Evolutionary conservation across 345 rosid genomes (phyloP).

Genomic region (Brassica napus): DNA sequence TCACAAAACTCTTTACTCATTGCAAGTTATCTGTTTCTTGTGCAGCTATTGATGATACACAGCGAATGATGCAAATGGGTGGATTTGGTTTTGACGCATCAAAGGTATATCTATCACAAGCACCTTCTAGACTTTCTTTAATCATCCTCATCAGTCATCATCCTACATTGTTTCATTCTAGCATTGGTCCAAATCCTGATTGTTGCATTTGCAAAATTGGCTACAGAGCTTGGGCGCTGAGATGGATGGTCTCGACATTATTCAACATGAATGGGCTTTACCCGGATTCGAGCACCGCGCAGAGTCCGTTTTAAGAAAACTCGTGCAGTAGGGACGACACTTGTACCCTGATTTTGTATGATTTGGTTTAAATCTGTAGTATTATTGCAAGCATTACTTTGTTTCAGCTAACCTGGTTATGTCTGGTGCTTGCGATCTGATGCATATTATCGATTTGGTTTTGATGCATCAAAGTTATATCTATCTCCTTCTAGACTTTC

Average conservation of each 20-base stretch:
- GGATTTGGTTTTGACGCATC: slow-evolving; percentile 92
- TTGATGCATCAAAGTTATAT: slow-evolving; percentile 78
- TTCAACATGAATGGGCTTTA: slow-evolving; percentile 62
- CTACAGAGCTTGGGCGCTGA: slow-evolving; percentile 65
- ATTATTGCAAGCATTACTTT: background rate
- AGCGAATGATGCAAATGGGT: slow-evolving; percentile 99
- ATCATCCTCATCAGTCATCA: background rate
- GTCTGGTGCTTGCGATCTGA: background rate
- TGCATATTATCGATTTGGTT: background rate
- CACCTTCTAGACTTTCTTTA: background rate
- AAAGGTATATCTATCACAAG: slow-evolving; percentile 50
- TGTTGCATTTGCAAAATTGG: slow-evolving; percentile 4
- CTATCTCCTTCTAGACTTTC: background rate
- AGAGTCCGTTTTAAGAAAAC: slow-evolving; percentile 70
- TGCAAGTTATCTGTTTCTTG: slow-evolving; percentile 14
- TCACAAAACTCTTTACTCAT: background rate
- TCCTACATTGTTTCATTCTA: background rate
- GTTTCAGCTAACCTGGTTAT: background rate
- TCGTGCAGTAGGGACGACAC: slow-evolving; percentile 42
- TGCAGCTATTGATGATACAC: slow-evolving; percentile 88
- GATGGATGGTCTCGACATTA: slow-evolving; percentile 45
- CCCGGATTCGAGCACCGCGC: slow-evolving; percentile 89
- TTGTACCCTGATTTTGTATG: background rate
- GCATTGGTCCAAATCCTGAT: slow-evolving; percentile 13
- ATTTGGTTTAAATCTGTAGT: background rate